These are phyloP conservation scores for Trichoderma pleuroti DNA, from an alignment of 2,329 filamentous ascomycete genomes.

Conservation along the genomic window DNA sequence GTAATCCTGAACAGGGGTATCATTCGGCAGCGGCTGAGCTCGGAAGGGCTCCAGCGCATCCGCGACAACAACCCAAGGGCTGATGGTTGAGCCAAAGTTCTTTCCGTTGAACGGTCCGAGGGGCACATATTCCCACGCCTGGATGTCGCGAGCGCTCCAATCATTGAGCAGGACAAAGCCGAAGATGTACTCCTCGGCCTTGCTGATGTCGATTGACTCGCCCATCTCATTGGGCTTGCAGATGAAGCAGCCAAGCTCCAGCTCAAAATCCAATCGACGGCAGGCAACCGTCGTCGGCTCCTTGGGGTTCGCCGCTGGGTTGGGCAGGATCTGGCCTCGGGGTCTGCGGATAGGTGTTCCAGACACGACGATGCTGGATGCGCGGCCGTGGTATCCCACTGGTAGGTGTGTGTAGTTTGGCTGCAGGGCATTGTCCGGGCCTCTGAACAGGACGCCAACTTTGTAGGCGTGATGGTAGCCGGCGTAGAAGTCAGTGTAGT, in stretches of 20 bases:
- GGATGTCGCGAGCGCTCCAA: constrained; percentile 61
- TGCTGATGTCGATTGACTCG: constrained; percentile 58
- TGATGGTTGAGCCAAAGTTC: constrained; percentile 57
- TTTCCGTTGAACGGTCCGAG: constrained; percentile 62
- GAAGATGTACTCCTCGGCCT: constrained; percentile 70
- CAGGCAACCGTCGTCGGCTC: constrained; percentile 57
- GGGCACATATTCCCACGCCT: constrained; percentile 58
- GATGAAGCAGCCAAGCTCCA: constrained; percentile 75
- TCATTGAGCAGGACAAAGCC: constrained; percentile 65
- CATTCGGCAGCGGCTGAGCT: constrained; percentile 32
- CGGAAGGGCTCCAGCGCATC: constrained; percentile 48
- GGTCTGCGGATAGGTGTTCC: constrained; percentile 70
- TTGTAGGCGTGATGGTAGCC: constrained; percentile 72
- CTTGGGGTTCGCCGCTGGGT: constrained; percentile 49
- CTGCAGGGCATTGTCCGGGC: constrained; percentile 68
- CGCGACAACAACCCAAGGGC: constrained; percentile 59
- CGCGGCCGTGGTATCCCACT: constrained; percentile 76
- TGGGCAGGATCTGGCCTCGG: constrained; percentile 64
- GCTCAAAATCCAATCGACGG: constrained; percentile 66
- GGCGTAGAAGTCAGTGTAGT: constrained; percentile 84
- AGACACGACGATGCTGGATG: constrained; percentile 70
- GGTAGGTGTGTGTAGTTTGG: constrained; percentile 79
- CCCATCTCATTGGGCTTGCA: constrained; percentile 64
- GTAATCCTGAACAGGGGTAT: constrained; percentile 35
- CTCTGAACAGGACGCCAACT: constrained; percentile 69